phyloP scores from a whole-genome alignment of 1,284 basidiomycete species.

The Phlebopus sp. region DNA sequence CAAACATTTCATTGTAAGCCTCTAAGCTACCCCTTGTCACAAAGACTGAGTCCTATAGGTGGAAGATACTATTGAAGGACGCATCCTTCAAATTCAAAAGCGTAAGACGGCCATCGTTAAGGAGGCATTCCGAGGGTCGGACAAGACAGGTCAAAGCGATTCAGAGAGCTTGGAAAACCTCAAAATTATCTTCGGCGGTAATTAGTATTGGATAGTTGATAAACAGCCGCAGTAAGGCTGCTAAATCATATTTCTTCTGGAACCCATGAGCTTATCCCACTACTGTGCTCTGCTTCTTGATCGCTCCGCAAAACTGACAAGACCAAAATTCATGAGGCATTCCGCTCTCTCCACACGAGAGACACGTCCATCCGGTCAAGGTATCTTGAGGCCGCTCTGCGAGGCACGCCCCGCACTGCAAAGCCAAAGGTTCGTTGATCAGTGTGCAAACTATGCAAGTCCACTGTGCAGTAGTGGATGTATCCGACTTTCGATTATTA shows the following conservation, averaged over 20 bases:
- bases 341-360: conserved; percentile 59
- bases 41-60: conserved; percentile 42
- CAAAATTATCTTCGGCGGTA: conserved; percentile 68
- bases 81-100: conserved; percentile 86
- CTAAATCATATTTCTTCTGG: not conserved
- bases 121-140: conserved; percentile 60
- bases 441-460: conserved; percentile 71
- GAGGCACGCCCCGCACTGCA: conserved; percentile 65
- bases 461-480: conserved; percentile 45
- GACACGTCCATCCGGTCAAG: conserved; percentile 61
- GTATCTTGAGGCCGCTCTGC: conserved; percentile 44
- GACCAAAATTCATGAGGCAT: conserved; percentile 71
- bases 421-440: conserved; percentile 48
- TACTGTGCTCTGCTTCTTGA: conserved; percentile 48
- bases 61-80: conserved; percentile 71
- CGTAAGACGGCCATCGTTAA: conserved; percentile 33
- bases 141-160: conserved; percentile 61
- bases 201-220: not conserved
- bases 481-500: not conserved
- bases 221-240: conserved; percentile 10
- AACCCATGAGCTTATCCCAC: not conserved
- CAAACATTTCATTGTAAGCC: conserved; percentile 83
- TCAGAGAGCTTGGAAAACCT: conserved; percentile 75
- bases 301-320: conserved; percentile 66
- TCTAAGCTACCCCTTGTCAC: not conserved